Conservation (phyloP, 129 eudicot genomes). For the Logfia minima region DNA sequence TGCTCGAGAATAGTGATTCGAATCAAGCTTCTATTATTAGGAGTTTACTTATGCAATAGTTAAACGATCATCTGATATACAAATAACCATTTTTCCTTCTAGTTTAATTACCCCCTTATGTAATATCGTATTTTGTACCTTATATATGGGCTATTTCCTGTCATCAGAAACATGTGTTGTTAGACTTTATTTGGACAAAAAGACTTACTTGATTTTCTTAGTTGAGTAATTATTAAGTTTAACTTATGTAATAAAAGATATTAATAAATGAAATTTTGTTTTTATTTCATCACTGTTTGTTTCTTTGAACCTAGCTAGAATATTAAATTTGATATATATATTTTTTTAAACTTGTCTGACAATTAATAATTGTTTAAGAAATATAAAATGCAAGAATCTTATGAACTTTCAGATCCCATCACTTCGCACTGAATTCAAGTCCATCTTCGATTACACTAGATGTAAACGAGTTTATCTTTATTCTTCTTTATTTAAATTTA, state of each 20-base stretch:
- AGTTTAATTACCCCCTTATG: background rate
- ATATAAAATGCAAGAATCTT: conserved; percentile 6
- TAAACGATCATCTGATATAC: conserved; percentile 13
- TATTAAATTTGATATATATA: background rate
- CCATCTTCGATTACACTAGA: background rate
- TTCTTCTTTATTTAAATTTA: no score
- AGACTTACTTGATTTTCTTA: conserved; percentile 28
- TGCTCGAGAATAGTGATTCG: conserved; percentile 42
- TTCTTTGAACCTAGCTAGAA: conserved; percentile 3
- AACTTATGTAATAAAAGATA: conserved; percentile 12
- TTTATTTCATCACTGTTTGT: background rate
- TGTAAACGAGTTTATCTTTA: background rate
- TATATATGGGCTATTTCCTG: conserved; percentile 8
- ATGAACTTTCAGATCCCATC: conserved; percentile 11
- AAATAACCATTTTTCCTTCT: conserved; percentile 1
- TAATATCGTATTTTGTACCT: background rate
- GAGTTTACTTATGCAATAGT: conserved; percentile 42
- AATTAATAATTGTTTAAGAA: background rate
- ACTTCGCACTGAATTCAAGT: background rate
- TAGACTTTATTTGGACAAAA: conserved; percentile 1
- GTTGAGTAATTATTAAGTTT: background rate
- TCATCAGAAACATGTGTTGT: conserved; percentile 14
- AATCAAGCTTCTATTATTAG: conserved; percentile 51
- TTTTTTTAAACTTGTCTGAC: background rate
- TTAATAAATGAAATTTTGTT: background rate